A percentile compares a stretch with the other conserved stretches of the same genome.
phyloP scores from a whole-genome alignment of 768 basidiomycete species.

The Mrakia gelida region DNA sequence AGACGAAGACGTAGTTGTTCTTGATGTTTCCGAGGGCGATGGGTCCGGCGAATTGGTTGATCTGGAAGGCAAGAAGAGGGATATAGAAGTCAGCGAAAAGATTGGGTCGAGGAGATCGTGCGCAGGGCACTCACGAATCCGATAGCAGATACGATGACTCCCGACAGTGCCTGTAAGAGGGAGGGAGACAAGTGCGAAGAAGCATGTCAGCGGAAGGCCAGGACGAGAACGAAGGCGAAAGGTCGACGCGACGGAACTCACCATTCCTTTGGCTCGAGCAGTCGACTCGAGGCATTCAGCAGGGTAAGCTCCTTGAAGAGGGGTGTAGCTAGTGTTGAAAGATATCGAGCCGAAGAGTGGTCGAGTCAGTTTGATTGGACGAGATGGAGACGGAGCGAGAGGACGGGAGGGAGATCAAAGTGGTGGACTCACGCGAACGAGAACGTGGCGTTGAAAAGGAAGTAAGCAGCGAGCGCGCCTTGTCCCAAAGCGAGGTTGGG shows the following conservation, averaged over 20 bases:
- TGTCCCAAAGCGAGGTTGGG: slow-evolving; percentile 39
- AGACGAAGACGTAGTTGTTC: slow-evolving; percentile 36
- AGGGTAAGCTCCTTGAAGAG: slow-evolving; percentile 52
- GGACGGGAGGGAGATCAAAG: too few relatives aligned
- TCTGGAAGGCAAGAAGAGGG: too few relatives aligned
- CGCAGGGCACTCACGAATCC: too few relatives aligned
- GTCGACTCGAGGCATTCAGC: slow-evolving; percentile 57
- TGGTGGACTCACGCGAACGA: slow-evolving; percentile 45
- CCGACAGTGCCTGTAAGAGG: not conserved
- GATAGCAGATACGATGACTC: slow-evolving; percentile 44
- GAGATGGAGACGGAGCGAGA: not conserved
- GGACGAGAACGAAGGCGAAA: not conserved
- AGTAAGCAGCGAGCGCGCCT: slow-evolving; percentile 43
- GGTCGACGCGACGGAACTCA: too few relatives aligned
- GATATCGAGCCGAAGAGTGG: not conserved
- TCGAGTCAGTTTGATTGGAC: too few relatives aligned
- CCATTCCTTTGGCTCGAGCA: slow-evolving; percentile 61
- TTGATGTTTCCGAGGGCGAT: slow-evolving; percentile 49
- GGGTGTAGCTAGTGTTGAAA: slow-evolving; percentile 48
- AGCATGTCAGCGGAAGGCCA: not conserved
- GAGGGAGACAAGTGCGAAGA: not conserved
- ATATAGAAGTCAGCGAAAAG: too few relatives aligned
- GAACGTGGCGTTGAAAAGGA: slow-evolving; percentile 54
- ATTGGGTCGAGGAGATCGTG: too few relatives aligned
- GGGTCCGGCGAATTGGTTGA: slow-evolving; percentile 44